phyloP scores from a whole-genome alignment of 1,139 yeast species.

The Candida neerlandica region DNA sequence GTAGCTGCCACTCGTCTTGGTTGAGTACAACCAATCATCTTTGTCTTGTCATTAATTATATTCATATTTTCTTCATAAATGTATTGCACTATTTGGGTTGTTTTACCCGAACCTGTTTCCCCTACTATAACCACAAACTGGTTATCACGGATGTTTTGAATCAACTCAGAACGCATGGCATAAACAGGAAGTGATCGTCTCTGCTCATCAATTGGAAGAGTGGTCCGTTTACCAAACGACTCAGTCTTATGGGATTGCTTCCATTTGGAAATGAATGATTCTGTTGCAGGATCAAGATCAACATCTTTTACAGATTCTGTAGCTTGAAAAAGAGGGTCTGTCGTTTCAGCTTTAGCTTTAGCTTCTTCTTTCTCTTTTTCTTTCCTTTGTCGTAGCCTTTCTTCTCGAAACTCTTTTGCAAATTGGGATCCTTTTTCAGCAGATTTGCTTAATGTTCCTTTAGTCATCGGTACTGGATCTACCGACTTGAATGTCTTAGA shows the following conservation, averaged over 20 bases:
- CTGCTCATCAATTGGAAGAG: slow-evolving; percentile 54
- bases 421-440: slow-evolving; percentile 77
- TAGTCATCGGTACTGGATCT: slow-evolving; percentile 45
- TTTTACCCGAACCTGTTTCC: slow-evolving; percentile 98
- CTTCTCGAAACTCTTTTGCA: slow-evolving; percentile 67
- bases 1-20: slow-evolving; percentile 98
- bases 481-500: slow-evolving; percentile 13
- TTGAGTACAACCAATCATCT: slow-evolving; percentile 93
- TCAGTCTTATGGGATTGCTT: slow-evolving; percentile 43
- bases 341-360: slow-evolving; percentile 28
- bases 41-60: slow-evolving; percentile 53
- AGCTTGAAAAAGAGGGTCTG: slow-evolving; percentile 42
- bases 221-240: slow-evolving; percentile 57
- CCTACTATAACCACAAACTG: slow-evolving; percentile 98
- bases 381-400: slow-evolving; percentile 51
- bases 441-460: slow-evolving; percentile 75
- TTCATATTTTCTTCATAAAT: slow-evolving; percentile 86
- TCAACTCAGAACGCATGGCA: slow-evolving; percentile 86
- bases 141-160: slow-evolving; percentile 76
- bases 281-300: slow-evolving; percentile 13
- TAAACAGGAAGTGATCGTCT: slow-evolving; percentile 93
- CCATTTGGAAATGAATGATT: slow-evolving; percentile 48
- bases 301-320: slow-evolving; percentile 9
- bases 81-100: slow-evolving; percentile 96
- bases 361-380: slow-evolving; percentile 50